Evolutionary conservation across 2,329 filamentous ascomycete species (phyloP).

Genomic region (Albophoma yamanashiensis): DNA sequence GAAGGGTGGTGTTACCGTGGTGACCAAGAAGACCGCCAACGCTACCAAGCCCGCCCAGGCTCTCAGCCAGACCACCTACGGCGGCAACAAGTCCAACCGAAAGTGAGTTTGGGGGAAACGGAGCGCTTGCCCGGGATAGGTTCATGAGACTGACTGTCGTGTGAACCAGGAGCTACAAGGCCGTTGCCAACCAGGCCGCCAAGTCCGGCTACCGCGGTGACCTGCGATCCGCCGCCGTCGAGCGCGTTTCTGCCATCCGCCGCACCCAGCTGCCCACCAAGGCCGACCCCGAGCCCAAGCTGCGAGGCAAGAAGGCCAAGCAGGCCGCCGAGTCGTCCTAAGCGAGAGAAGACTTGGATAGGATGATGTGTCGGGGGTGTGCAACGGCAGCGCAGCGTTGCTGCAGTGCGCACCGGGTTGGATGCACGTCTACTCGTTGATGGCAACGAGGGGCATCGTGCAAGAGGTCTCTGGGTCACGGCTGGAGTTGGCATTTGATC

Average conservation of each 20-base stretch:
- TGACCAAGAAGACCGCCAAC: constrained; percentile 72
- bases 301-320: constrained; percentile 68
- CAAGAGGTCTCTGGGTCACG: constrained; percentile 6
- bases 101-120: constrained; percentile 35
- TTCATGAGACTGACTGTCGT: constrained; percentile 9
- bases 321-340: constrained; percentile 45
- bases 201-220: constrained; percentile 79
- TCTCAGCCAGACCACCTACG: constrained; percentile 56
- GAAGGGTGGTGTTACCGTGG: constrained; percentile 70
- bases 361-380: not conserved
- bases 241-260: constrained; percentile 80
- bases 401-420: not conserved
- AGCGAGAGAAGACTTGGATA: not conserved
- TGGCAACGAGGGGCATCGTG: constrained; percentile 1
- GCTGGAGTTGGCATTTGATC: constrained; percentile 10
- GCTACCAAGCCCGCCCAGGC: constrained; percentile 62
- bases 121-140: not conserved
- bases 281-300: constrained; percentile 62
- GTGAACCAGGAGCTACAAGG: constrained; percentile 67
- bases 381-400: not conserved
- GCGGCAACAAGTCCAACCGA: constrained; percentile 62
- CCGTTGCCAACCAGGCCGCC: constrained; percentile 70
- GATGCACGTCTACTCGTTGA: not conserved
- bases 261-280: constrained; percentile 70
- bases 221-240: constrained; percentile 66